These are phyloP conservation scores for Spathaspora boniae DNA, from an alignment of 805 yeast genomes.

Conservation along the genomic window DNA sequence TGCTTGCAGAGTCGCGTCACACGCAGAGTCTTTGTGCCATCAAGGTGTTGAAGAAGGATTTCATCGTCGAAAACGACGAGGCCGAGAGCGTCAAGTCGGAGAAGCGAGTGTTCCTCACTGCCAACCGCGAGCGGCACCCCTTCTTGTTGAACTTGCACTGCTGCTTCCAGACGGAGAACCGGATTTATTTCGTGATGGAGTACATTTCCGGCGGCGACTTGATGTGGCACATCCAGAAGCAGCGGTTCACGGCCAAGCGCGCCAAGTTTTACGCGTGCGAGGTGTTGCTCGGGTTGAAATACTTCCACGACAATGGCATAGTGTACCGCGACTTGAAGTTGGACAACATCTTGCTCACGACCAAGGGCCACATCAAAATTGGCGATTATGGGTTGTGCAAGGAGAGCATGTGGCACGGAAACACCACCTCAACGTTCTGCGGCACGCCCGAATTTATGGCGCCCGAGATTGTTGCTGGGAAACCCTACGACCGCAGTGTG, in stretches of 20 bases:
- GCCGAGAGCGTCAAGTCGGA: constrained; percentile 94
- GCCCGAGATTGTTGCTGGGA: constrained; percentile 93
- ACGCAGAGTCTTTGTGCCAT: constrained; percentile 85
- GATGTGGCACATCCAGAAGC: constrained; percentile 98
- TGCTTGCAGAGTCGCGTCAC: constrained; percentile 91
- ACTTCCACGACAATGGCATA: constrained; percentile 93
- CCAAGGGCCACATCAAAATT: constrained; percentile 91
- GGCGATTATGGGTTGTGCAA: constrained; percentile 98
- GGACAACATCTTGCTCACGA: constrained; percentile 86
- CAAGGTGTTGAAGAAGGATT: constrained; percentile 93
- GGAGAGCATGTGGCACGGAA: constrained; percentile 83
- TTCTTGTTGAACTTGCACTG: constrained; percentile 87
- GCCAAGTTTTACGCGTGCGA: constrained; percentile 99
- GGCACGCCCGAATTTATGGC: constrained; percentile 99
- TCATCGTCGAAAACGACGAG: constrained; percentile 92
- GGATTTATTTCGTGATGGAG: constrained; percentile 98
- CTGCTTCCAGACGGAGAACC: constrained; percentile 96
- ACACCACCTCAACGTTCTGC: constrained; percentile 90
- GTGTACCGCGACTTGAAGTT: constrained; percentile 94
- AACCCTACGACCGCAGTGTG: constrained; percentile 87
- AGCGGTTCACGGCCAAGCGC: constrained; percentile 79
- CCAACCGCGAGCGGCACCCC: constrained; percentile 88
- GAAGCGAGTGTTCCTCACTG: constrained; percentile 82
- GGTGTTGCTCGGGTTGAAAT: constrained; percentile 84
- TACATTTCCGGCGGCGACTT: constrained; percentile 97